Evolutionary conservation across 2,329 filamentous ascomycete genomes (phyloP).

Genomic region (Capronia americana): DNA sequence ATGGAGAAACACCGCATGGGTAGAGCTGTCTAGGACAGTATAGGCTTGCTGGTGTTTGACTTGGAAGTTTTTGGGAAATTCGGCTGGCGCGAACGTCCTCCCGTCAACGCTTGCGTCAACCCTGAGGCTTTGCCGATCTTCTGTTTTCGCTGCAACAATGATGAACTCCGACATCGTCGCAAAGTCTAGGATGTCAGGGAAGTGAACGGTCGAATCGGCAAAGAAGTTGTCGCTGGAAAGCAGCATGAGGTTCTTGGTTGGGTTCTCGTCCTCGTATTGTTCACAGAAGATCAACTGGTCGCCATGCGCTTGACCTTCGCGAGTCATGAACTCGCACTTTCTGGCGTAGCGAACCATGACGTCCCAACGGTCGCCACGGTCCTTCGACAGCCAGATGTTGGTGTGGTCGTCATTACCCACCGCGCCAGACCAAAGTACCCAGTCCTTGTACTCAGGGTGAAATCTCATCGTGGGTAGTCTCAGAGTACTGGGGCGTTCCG

Average conservation of each 20-base stretch:
- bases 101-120: constrained; percentile 88
- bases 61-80: constrained; percentile 85
- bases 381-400: constrained; percentile 76
- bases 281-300: constrained; percentile 68
- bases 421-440: constrained; percentile 86
- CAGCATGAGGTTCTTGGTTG: constrained; percentile 69
- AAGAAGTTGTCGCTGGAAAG: constrained; percentile 83
- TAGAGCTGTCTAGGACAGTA: constrained; percentile 92
- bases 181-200: constrained; percentile 79
- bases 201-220: constrained; percentile 64
- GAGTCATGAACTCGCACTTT: constrained; percentile 86
- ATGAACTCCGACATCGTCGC: constrained; percentile 98
- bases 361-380: constrained; percentile 81
- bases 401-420: constrained; percentile 70
- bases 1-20: constrained; percentile 91
- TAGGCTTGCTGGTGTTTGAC: constrained; percentile 81
- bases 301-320: constrained; percentile 55
- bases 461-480: constrained; percentile 70
- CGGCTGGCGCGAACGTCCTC: constrained; percentile 76
- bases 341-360: constrained; percentile 74
- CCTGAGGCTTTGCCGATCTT: constrained; percentile 71
- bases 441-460: constrained; percentile 83
- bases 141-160: constrained; percentile 70
- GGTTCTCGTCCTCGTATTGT: constrained; percentile 68
- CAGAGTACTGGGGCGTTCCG: constrained; percentile 62